Evolutionary conservation across 2,329 filamentous ascomycete species (phyloP), one percentile per base, ranked within the genome.

Genomic region (Pseudogymnoascus sp.): DNA sequence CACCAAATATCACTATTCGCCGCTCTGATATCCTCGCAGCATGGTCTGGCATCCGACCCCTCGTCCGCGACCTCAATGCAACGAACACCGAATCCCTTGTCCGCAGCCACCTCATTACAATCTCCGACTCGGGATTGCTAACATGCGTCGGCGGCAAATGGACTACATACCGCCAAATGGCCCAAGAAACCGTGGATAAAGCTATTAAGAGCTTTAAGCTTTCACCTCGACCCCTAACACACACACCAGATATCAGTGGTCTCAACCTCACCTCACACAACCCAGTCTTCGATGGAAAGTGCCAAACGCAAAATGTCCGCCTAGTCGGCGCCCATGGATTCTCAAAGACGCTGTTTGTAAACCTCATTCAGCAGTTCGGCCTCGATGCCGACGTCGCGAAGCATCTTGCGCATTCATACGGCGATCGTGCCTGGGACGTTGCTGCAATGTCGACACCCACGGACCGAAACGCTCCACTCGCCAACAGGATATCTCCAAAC

Each of bases 121-220:
- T 89, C 57, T 92, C 89, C n/a, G 73, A 81, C 1, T 90, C 88
- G 5, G 90, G 90, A 9, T 80, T 95, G 18, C 75, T 95, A 65
- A 95, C 90, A 33, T 92, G 89, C 69, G 89, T 89, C 26, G 90
- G 90, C 66, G 90, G 90, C 55, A 95, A 95, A 75, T 95, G 90
- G 90, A 95, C 90, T 2, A 95, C 90, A 1, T 95, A 95, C 75
- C 86, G 90, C 60, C 89, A 95, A 73, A 95, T 95, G 90, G 89
- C 90, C 19, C 89, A 95, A 74, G 89, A 95, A 71, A 88, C 88
- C 45, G 89, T 95, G 41, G 89, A 95, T 68, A 85, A 88, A 68
- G 88, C 90, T 8, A 81, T 94, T 71, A 77, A 80, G 58, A 77
- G 82, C 61, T 92, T 90, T 73, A 74, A 77, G 7, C 79, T 94